Base-by-base conservation (phyloP, 2,329 filamentous ascomycete genomes). In the Macrophomina phaseolina region DNA sequence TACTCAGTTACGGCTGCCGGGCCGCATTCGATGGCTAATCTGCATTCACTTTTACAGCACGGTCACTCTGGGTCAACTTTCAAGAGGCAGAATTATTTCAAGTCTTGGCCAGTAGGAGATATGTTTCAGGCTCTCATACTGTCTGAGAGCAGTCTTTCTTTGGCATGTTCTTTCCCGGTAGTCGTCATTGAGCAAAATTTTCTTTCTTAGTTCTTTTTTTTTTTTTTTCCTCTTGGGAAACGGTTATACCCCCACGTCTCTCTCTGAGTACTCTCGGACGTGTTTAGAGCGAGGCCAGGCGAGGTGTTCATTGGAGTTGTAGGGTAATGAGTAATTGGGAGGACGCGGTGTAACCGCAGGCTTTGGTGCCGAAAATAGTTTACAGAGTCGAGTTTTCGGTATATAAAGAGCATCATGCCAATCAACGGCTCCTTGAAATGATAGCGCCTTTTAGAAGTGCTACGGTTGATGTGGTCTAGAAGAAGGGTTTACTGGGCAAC, bases 271-370 rank as follows among this genome's bases (percentile, higher is more conserved):
- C 7, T 34, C 8, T 32, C 40, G 40, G 28, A 23, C 34, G 11
- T 6, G 3, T 9, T 46, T 23, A 12, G 18, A n/a, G 16, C 4
- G 32, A 23, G 52, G 42, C n/a, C 16, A 18, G 52, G 52, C 40
- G 56, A 58, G 55, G 55, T 23, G 55, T 45, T 48, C 16, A 23
- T 6, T 12, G 53, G 53, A 58, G 53, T 58, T 45, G 36, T 16
- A 48, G n/a, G 23, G 40, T 34, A 46, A 46, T 46, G 40, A 4
- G 42, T 61, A 61, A 48, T 61, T 34, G 42, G 42, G 42, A 61
- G 42, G 56, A 56, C 36, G 30, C 16, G 28, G 53, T 28, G 30
- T 30, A 51, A 9, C 11, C 48, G 48, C 48, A 51, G 42, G 42
- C 5, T n/a, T 45, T n/a, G 16, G 42, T 1, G 42, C 11, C 11